Base-by-base conservation (phyloP, 2,329 filamentous ascomycete genomes). In the Tolypocladium ophioglossoides region DNA sequence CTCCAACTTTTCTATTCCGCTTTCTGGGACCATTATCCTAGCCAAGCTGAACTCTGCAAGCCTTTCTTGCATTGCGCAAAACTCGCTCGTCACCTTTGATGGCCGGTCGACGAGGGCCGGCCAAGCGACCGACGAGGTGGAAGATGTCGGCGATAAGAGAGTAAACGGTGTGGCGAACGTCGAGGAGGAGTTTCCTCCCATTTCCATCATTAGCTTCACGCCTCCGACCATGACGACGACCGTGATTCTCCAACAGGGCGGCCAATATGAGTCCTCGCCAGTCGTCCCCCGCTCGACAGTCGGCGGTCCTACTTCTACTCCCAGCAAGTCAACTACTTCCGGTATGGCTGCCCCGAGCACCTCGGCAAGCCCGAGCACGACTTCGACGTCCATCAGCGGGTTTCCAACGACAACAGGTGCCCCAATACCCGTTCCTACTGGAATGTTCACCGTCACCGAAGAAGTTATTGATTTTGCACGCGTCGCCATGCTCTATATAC, bases 61-160 rank as follows among this genome's bases (percentile, higher is more conserved):
- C 59, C 74, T 96, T 18, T 91, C 87, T 53, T 99, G 94, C 69
- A 82, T 83, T 10, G 83, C 85, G 0, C 87, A 96, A 67, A 97
- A 97, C 63, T 86, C 90, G 0, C 77, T 99, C 4, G 86, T 97
- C 18, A 90, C 88, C 0, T 95, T 96, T 68, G 81, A 88, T 61
- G 86, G 85, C 5, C 69, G 69, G 54, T 69, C 73, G 2, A 65
- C 69, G 4, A 69, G 74, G 34, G 59, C 64, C 16, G 54, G 53
- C 5, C 20, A 52, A n/a, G 35, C 47, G n/a, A 34, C 32, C 27
- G 56, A 57, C 47, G 51, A 52, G 44, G 49, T 54, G 10, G 22
- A 53, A 12, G 44, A 54, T 11, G 24, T 47, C 5, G 6, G 44
- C 37, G 27, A 32, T 0, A 32, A 46, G 41, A 41, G 38, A n/a